Evolutionary conservation across 306 rosid species (phyloP).

Genomic region (Medicago truncatula): DNA sequence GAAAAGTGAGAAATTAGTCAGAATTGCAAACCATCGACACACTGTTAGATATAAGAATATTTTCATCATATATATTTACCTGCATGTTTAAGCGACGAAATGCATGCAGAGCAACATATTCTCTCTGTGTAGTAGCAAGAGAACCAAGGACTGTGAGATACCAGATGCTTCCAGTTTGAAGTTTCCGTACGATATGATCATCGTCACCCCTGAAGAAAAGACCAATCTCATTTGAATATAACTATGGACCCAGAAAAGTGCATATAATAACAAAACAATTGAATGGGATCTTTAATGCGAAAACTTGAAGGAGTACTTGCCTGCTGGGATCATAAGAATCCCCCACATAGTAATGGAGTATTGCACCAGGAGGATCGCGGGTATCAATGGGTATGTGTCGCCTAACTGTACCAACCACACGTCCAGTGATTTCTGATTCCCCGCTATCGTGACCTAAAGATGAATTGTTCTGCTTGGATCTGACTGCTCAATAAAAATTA

Average conservation of each 20-base stretch:
- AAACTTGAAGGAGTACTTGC: slow-evolving; percentile 47
- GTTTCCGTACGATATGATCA: slow-evolving; percentile 82
- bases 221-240: slow-evolving; percentile 18
- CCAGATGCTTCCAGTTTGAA: slow-evolving; percentile 84
- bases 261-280: neutral
- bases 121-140: slow-evolving; percentile 98
- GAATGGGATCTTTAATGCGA: slow-evolving; percentile 9
- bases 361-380: slow-evolving; percentile 95
- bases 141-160: slow-evolving; percentile 93
- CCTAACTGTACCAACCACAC: slow-evolving; percentile 93
- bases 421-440: slow-evolving; percentile 82
- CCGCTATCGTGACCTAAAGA: slow-evolving; percentile 62
- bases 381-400: slow-evolving; percentile 87
- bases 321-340: slow-evolving; percentile 79
- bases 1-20: slow-evolving; percentile 42
- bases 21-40: slow-evolving; percentile 21
- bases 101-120: slow-evolving; percentile 93
- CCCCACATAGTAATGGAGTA: slow-evolving; percentile 93
- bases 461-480: slow-evolving; percentile 66
- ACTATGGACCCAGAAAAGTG: slow-evolving; percentile 18
- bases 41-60: slow-evolving; percentile 20
- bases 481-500: slow-evolving; percentile 63
- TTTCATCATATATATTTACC: slow-evolving; percentile 61
- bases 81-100: slow-evolving; percentile 93
- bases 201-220: slow-evolving; percentile 66